A percentile compares a stretch with the other conserved stretches of the same genome.
These are phyloP conservation scores for Leptomonas seymouri DNA, from an alignment of 208 protist species.

Conservation along the genomic window DNA sequence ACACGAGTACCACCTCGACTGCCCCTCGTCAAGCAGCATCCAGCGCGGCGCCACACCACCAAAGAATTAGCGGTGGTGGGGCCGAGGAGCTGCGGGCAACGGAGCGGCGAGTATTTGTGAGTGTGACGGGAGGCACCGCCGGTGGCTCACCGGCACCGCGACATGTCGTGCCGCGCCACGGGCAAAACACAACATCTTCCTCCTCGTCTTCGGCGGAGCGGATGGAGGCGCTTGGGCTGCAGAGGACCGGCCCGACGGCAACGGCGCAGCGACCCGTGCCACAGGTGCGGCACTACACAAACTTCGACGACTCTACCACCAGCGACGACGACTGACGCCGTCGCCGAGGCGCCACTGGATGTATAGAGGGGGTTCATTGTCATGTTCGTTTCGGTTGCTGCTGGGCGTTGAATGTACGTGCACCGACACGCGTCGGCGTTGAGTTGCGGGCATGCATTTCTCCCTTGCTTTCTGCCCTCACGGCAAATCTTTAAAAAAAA, in stretches of 20 bases:
- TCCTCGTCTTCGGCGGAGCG: conserved; percentile 43
- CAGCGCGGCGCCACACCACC: conserved; percentile 16
- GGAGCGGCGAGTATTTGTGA: conserved; percentile 43
- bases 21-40: conserved; percentile 3
- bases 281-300: conserved; percentile 18
- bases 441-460: too few species aligned
- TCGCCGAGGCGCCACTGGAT: neutral
- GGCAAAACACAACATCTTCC: conserved; percentile 46
- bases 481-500: too few species aligned
- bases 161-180: conserved; percentile 48
- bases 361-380: neutral
- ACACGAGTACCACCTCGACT: neutral
- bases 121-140: neutral
- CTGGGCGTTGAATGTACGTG: too few species aligned
- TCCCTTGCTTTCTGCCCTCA: too few species aligned
- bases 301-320: conserved; percentile 21
- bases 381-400: neutral
- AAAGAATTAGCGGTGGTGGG: neutral
- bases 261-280: conserved; percentile 3
- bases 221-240: conserved; percentile 27
- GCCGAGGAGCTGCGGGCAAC: conserved; percentile 31
- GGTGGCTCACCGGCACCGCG: conserved; percentile 30
- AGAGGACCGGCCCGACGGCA: neutral
- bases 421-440: too few species aligned
- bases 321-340: conserved; percentile 10